Percentiles rank a stretch among this genome's conserved stretches.
Conservation (phyloP, 129 eudicot species). For the Solidago caesia region DNA sequence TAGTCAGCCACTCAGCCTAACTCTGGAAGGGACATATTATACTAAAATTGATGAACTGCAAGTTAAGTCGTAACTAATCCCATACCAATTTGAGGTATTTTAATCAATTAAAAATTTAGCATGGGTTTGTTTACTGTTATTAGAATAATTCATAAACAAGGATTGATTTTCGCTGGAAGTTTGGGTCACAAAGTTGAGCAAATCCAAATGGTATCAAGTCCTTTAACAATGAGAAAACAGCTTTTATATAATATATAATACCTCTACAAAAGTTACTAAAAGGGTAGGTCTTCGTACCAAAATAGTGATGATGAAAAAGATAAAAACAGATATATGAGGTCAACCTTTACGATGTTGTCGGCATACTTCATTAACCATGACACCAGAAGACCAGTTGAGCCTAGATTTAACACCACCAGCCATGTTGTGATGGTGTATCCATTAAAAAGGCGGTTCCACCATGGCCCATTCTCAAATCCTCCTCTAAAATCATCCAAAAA, state of each 20-base stretch:
- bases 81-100: slow-evolving; percentile 2
- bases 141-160: slow-evolving; percentile 9
- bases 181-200: slow-evolving; percentile 9
- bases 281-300: neutral
- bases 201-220: slow-evolving; percentile 5
- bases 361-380: slow-evolving; percentile 99
- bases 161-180: neutral
- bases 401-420: slow-evolving; percentile 90
- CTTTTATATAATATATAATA: neutral
- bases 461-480: slow-evolving; percentile 86
- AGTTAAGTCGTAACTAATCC: no score
- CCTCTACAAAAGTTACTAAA: slow-evolving; percentile 5
- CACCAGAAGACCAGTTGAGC: slow-evolving; percentile 85
- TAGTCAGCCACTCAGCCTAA: no score
- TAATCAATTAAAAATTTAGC: slow-evolving; percentile 14
- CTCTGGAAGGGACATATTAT: no score
- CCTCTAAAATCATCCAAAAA: slow-evolving; percentile 80
- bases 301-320: slow-evolving; percentile 17
- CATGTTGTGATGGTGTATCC: slow-evolving; percentile 86
- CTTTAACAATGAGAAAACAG: neutral
- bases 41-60: no score
- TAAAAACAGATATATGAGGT: neutral
- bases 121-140: neutral
- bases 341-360: slow-evolving; percentile 93
- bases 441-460: slow-evolving; percentile 86